Evolutionary conservation across 1,284 basidiomycete species (phyloP).

Genomic region (Cryptococcus neoformans): DNA sequence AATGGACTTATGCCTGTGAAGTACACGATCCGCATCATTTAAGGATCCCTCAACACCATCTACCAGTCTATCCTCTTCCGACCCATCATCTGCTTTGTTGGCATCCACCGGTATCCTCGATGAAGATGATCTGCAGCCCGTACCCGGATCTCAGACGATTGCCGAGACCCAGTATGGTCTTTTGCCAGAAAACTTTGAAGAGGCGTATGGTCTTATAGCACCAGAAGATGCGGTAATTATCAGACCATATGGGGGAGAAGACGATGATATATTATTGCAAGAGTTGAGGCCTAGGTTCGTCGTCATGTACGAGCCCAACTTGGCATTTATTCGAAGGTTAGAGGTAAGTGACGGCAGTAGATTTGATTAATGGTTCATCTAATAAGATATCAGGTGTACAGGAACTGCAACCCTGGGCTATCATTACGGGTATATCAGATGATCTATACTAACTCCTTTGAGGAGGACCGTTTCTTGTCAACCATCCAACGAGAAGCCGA

Average conservation of each 20-base stretch:
- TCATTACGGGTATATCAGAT: constrained; percentile 93
- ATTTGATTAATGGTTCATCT: neutral
- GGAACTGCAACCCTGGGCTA: constrained; percentile 72
- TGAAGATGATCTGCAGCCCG: constrained; percentile 28
- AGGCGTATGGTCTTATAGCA: constrained; percentile 74
- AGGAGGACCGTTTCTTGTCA: constrained; percentile 93
- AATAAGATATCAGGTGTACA: constrained; percentile 64
- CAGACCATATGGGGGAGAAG: constrained; percentile 85
- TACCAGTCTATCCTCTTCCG: neutral
- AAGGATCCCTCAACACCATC: neutral
- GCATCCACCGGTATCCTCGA: constrained; percentile 37
- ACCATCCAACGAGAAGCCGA: constrained; percentile 89
- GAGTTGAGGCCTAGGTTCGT: constrained; percentile 90
- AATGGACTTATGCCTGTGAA: neutral
- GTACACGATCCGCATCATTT: too few relatives aligned
- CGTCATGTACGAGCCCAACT: constrained; percentile 92
- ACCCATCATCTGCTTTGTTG: constrained; percentile 18
- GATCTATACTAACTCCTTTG: constrained; percentile 86
- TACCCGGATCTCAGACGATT: neutral
- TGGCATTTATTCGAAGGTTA: constrained; percentile 86
- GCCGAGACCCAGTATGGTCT: constrained; percentile 20
- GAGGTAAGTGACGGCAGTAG: constrained; percentile 60
- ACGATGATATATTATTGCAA: constrained; percentile 82
- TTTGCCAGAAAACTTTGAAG: constrained; percentile 61
- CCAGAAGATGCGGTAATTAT: constrained; percentile 81